Evolutionary conservation across 2,329 filamentous ascomycete genomes (phyloP).

Genomic region (Clarireedia hainanense): DNA sequence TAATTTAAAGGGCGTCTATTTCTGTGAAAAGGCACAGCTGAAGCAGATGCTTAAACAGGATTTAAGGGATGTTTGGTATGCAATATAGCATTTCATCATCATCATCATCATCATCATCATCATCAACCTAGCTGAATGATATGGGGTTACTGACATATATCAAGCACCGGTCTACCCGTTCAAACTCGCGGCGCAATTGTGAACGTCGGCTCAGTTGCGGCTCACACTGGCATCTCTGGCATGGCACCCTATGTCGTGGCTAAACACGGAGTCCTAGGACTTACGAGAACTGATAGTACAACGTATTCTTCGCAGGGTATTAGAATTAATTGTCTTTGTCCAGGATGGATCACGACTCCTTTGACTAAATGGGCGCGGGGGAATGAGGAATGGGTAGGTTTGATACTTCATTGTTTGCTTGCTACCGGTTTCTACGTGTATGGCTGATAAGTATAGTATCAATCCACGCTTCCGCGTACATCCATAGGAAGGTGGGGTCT

Average conservation of each 20-base stretch:
- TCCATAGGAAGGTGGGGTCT: slow-evolving; percentile 15
- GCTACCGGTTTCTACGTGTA: no score
- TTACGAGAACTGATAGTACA: slow-evolving; percentile 27
- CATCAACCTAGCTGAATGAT: neutral
- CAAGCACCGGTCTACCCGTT: slow-evolving; percentile 18
- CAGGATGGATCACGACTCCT: slow-evolving; percentile 20
- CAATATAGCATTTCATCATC: neutral
- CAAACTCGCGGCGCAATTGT: slow-evolving; percentile 26
- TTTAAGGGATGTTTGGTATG: slow-evolving; percentile 15
- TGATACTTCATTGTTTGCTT: neutral
- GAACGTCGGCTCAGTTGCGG: slow-evolving; percentile 18
- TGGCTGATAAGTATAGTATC: neutral
- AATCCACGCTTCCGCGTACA: slow-evolving; percentile 2
- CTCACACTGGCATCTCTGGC: slow-evolving; percentile 5
- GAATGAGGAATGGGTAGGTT: slow-evolving; percentile 6
- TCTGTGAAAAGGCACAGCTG: slow-evolving; percentile 32
- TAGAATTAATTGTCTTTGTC: slow-evolving; percentile 20
- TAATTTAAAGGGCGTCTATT: slow-evolving; percentile 31
- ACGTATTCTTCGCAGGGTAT: slow-evolving; percentile 22
- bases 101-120: neutral
- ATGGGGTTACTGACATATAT: neutral
- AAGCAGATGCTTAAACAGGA: slow-evolving; percentile 23
- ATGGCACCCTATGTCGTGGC: slow-evolving; percentile 16
- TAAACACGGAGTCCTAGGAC: slow-evolving; percentile 27
- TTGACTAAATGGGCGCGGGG: slow-evolving; percentile 7